Conservation (phyloP, 1,284 basidiomycete genomes). For the Ustilago bromivora region DNA sequence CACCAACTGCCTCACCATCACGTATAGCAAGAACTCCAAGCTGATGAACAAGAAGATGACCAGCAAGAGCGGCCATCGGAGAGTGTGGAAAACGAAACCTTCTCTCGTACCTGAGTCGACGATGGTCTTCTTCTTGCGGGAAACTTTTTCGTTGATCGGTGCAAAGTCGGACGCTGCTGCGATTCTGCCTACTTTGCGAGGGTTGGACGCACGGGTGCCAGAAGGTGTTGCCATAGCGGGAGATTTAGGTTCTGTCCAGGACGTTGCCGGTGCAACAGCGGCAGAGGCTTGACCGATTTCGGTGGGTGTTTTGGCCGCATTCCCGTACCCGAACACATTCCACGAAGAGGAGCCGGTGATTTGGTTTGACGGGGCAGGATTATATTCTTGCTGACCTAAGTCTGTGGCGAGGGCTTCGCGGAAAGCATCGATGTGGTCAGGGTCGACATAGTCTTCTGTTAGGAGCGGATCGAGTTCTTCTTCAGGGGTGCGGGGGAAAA, state of each 20-base stretch:
- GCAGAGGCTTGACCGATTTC: constrained; percentile 17
- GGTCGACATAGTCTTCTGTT: constrained; percentile 50
- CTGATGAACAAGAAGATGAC: constrained; percentile 87
- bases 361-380: constrained; percentile 32
- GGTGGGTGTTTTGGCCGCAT: constrained; percentile 30
- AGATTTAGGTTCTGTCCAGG: constrained; percentile 23
- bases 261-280: constrained; percentile 15
- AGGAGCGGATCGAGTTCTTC: constrained; percentile 57
- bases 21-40: constrained; percentile 84
- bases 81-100: constrained; percentile 60
- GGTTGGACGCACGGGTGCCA: constrained; percentile 42
- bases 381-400: constrained; percentile 59
- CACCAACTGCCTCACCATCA: constrained; percentile 88
- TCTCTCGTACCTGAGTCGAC: constrained; percentile 61
- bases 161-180: constrained; percentile 67
- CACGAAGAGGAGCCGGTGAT: constrained; percentile 45
- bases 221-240: constrained; percentile 33
- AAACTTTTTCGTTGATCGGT: constrained; percentile 62
- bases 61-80: constrained; percentile 71
- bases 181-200: constrained; percentile 56
- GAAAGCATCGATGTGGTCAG: constrained; percentile 58
- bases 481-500: constrained; percentile 27
- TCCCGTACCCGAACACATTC: constrained; percentile 44
- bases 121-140: constrained; percentile 28
- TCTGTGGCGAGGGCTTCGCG: constrained; percentile 58